These are phyloP conservation scores for Dactylella cylindrospora DNA, from an alignment of 2,329 filamentous ascomycete genomes.

Conservation along the genomic window DNA sequence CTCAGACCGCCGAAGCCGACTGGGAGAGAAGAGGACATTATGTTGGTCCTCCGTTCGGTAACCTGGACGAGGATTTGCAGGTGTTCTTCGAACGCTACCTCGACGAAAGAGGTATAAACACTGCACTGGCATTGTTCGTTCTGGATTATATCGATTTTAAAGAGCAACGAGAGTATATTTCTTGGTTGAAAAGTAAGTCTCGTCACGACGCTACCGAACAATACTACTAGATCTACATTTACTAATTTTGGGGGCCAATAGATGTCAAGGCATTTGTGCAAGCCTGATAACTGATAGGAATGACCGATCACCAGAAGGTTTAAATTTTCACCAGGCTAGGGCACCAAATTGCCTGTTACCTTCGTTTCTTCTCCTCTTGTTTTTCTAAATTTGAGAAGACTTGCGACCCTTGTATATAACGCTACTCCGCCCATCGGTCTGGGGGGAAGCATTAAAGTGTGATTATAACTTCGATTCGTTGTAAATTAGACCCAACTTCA, in stretches of 20 bases:
- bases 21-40: slow-evolving; percentile 78
- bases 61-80: slow-evolving; percentile 94
- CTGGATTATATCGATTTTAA: slow-evolving; percentile 97
- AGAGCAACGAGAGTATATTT: slow-evolving; percentile 95
- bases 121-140: slow-evolving; percentile 81
- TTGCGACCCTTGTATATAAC: too few relatives aligned
- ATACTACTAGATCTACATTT: too few relatives aligned
- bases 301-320: neutral
- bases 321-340: too few relatives aligned
- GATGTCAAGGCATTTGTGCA: slow-evolving; percentile 39
- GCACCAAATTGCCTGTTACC: too few relatives aligned
- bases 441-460: too few relatives aligned
- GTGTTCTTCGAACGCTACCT: slow-evolving; percentile 88
- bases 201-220: too few relatives aligned
- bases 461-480: too few relatives aligned
- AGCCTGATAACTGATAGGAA: neutral
- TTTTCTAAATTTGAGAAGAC: too few relatives aligned
- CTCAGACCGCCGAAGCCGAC: slow-evolving; percentile 71
- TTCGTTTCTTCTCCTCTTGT: too few relatives aligned
- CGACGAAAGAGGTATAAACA: slow-evolving; percentile 89
- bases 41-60: slow-evolving; percentile 87
- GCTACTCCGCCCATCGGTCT: too few relatives aligned
- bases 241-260: too few relatives aligned
- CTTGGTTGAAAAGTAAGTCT: slow-evolving; percentile 73
- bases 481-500: too few relatives aligned